phyloP scores from a whole-genome alignment of 805 yeast species.

The Candida railenensis region DNA sequence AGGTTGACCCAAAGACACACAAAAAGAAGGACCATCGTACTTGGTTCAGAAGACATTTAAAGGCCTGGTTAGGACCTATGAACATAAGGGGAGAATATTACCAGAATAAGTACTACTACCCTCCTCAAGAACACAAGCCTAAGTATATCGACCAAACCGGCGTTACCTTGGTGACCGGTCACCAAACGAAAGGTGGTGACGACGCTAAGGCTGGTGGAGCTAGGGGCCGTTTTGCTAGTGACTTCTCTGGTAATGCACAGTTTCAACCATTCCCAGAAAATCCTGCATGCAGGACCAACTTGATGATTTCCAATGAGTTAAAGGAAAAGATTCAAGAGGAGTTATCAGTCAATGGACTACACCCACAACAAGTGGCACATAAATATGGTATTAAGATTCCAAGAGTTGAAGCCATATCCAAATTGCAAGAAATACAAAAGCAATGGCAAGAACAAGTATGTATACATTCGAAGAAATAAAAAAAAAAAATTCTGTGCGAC shows the following conservation, averaged over 20 bases:
- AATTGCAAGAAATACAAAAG: conserved; percentile 64
- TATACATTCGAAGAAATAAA: conserved; percentile 18
- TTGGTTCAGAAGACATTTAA: conserved; percentile 61
- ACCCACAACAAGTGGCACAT: conserved; percentile 73
- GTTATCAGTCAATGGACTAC: conserved; percentile 48
- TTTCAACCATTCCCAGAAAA: conserved; percentile 84
- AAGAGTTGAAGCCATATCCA: conserved; percentile 84
- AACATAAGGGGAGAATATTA: conserved; percentile 81
- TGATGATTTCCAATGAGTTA: conserved; percentile 55
- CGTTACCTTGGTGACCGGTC: conserved; percentile 12
- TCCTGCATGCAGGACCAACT: conserved; percentile 64
- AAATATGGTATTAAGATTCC: conserved; percentile 78
- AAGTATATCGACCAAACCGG: conserved; percentile 69
- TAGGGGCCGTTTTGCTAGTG: conserved; percentile 8
- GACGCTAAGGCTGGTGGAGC: neutral
- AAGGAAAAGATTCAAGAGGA: conserved; percentile 61
- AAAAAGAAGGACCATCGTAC: conserved; percentile 45
- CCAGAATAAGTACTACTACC: conserved; percentile 69
- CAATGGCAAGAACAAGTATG: conserved; percentile 62
- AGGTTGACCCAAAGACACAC: conserved; percentile 27
- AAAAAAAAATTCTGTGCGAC: neutral
- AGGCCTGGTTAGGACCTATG: conserved; percentile 77
- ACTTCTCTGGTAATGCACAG: conserved; percentile 1
- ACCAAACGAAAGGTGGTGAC: neutral
- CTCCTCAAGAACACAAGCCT: conserved; percentile 67